These are phyloP conservation scores for Striga hermonthica DNA, from an alignment of 305 asterid species.

Conservation along the genomic window DNA sequence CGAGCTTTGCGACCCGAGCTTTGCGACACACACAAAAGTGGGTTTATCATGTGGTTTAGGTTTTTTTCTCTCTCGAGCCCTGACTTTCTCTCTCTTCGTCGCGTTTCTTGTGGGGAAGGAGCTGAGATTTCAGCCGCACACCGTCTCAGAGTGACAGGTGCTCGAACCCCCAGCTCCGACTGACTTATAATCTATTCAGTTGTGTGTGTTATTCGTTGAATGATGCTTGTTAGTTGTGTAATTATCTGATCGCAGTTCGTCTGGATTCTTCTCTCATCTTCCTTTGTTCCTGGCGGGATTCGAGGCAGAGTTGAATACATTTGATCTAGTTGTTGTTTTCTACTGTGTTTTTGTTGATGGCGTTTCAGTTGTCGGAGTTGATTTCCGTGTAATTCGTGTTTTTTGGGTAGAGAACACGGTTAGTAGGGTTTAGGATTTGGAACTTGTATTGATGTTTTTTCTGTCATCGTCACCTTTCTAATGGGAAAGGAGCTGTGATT, in stretches of 20 bases:
- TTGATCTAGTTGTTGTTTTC: not conserved
- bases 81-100: constrained; percentile 12
- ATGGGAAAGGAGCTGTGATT: too few species aligned
- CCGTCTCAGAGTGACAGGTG: constrained; percentile 30
- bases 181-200: constrained; percentile 4
- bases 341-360: constrained; percentile 3
- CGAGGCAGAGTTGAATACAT: constrained; percentile 26
- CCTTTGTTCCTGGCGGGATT: constrained; percentile 13
- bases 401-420: not conserved
- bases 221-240: constrained; percentile 8
- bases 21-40: too few species aligned
- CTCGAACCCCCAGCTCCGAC: constrained; percentile 33
- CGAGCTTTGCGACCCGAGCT: too few species aligned
- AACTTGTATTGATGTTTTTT: constrained; percentile 18
- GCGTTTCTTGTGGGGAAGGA: constrained; percentile 42
- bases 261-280: constrained; percentile 1
- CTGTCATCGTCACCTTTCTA: not conserved
- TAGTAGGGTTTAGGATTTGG: constrained; percentile 37
- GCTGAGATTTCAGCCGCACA: constrained; percentile 46
- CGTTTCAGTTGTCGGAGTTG: not conserved
- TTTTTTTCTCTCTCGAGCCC: not conserved
- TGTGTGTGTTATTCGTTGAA: not conserved
- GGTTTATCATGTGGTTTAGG: not conserved
- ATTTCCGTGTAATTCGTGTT: constrained; percentile 3
- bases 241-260: not conserved